A percentile compares a stretch with the other conserved stretches of the same genome.
Evolutionary conservation across 495 filamentous ascomycete species (phyloP).

Genomic region (Penicillium waksmanii): DNA sequence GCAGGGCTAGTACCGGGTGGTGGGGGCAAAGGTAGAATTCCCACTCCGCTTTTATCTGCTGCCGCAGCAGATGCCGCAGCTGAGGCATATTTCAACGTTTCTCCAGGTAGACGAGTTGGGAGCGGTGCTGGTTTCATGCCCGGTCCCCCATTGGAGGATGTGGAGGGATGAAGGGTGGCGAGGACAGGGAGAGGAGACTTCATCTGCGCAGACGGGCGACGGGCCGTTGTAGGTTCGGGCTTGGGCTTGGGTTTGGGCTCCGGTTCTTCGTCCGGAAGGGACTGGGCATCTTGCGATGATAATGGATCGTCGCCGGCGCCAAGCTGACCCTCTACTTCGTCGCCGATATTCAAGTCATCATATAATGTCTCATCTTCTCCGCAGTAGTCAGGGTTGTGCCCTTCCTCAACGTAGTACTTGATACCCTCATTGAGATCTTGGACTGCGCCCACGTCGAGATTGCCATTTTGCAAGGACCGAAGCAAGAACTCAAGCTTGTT

Average conservation of each 20-base stretch:
- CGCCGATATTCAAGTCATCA: slow-evolving; percentile 88
- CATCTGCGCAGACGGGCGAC: slow-evolving; percentile 87
- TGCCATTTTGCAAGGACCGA: slow-evolving; percentile 89
- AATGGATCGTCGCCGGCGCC: slow-evolving; percentile 82
- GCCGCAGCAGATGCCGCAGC: slow-evolving; percentile 94
- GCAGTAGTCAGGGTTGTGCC: slow-evolving; percentile 79
- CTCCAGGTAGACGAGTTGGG: slow-evolving; percentile 81
- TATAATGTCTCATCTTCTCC: slow-evolving; percentile 93
- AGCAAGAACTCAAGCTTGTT: slow-evolving; percentile 88
- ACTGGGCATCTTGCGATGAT: slow-evolving; percentile 94
- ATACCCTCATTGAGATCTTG: slow-evolving; percentile 87
- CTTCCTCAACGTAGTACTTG: slow-evolving; percentile 91
- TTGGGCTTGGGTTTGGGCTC: slow-evolving; percentile 64
- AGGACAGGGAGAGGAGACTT: slow-evolving; percentile 91
- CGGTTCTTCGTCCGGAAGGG: slow-evolving; percentile 79
- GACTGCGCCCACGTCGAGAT: slow-evolving; percentile 83
- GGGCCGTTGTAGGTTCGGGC: slow-evolving; percentile 49
- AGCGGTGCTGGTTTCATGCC: slow-evolving; percentile 91
- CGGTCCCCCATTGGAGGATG: slow-evolving; percentile 63
- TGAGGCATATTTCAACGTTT: slow-evolving; percentile 94
- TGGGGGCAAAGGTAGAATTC: slow-evolving; percentile 89
- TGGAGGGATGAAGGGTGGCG: slow-evolving; percentile 67
- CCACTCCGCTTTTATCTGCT: slow-evolving; percentile 82
- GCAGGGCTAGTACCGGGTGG: slow-evolving; percentile 68
- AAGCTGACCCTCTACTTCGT: slow-evolving; percentile 80